Base-by-base conservation (phyloP, 257 asterid species). In the Solanum corneliomulleri region DNA sequence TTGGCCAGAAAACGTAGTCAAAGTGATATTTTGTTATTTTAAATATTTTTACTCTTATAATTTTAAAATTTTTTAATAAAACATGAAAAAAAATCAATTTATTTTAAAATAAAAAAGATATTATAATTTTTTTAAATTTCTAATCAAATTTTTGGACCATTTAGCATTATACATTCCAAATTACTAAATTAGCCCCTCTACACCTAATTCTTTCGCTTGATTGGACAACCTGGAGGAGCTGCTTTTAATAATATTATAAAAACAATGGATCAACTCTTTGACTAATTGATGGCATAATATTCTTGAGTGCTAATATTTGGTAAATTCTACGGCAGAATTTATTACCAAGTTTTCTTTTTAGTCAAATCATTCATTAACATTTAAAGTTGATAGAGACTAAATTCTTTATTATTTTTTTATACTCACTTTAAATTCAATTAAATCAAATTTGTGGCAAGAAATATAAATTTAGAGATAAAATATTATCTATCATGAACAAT, bases 111-210 rank as follows among this genome's bases (percentile, higher is more conserved):
- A 4, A 35, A 35, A 35, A 35, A 35, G 0, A 37, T 37, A 37
- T 37, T 37, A 37, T 37, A 6, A 37, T 1, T 37, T 37, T 35
- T 37, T 37, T 0, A 37, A 37, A 37, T 37, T 37, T 37, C 1
- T 5, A 0, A 37, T 6, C 7, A 37, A 5, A 5, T 37, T 37
- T 37, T 5, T 0, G 0, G 7, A 37, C 0, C 39, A 4, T 35
- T 33, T 35, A 35, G 7, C 37, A 35, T 35, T 35, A 35, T 3
- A 35, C 39, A 6, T 35, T 47, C 0, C 58, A 47, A 47, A 47
- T 13, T 13, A 13, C 56, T 45, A 45, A 52, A 16, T 18, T 56
- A 56, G 64, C 10, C n/a, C 8, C 29, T 23, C 70, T 25, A 62
- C 31, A 62, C 31, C 70, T 62, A 62, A 62, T 5, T 62, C 3